Evolutionary conservation across 768 basidiomycete genomes (phyloP).

Genomic region (Suillus hirtellus): DNA sequence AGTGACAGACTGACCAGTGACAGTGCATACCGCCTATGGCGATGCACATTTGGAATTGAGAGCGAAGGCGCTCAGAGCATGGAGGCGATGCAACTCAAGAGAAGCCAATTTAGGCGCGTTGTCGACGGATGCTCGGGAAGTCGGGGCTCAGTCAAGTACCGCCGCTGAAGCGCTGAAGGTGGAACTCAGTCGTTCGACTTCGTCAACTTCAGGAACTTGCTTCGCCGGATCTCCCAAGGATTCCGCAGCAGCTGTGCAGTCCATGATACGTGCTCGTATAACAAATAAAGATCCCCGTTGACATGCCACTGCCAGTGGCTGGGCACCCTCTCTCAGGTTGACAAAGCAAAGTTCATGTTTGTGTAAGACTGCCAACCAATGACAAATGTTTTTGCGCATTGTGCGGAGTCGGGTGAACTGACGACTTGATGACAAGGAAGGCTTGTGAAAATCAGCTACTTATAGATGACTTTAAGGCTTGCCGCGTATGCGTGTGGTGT

Average conservation of each 20-base stretch:
- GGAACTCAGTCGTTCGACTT: not conserved
- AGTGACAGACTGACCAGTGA: not conserved
- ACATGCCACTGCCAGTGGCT: not conserved
- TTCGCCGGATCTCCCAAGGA: too few relatives aligned
- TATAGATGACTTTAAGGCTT: not conserved
- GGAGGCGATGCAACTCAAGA: not conserved
- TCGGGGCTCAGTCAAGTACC: not conserved
- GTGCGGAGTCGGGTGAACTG: not conserved
- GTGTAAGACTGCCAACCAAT: not conserved
- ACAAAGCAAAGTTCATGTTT: not conserved
- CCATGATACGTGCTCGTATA: not conserved
- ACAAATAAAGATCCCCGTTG: not conserved
- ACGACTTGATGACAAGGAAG: not conserved
- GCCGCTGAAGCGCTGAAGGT: too few relatives aligned
- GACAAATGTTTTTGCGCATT: not conserved
- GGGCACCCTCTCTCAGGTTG: not conserved
- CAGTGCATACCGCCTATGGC: not conserved
- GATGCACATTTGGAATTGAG: not conserved
- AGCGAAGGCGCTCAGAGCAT: not conserved
- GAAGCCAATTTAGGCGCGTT: too few relatives aligned
- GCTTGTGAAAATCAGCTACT: constrained; percentile 9
- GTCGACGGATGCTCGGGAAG: not conserved
- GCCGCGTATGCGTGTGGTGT: constrained; percentile 1
- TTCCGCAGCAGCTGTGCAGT: not conserved
- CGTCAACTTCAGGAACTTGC: not conserved